A percentile compares a stretch with the other conserved stretches of the same genome.
Evolutionary conservation across 148 eudicot species (phyloP).

Genomic region (Camellia granthamiana): DNA sequence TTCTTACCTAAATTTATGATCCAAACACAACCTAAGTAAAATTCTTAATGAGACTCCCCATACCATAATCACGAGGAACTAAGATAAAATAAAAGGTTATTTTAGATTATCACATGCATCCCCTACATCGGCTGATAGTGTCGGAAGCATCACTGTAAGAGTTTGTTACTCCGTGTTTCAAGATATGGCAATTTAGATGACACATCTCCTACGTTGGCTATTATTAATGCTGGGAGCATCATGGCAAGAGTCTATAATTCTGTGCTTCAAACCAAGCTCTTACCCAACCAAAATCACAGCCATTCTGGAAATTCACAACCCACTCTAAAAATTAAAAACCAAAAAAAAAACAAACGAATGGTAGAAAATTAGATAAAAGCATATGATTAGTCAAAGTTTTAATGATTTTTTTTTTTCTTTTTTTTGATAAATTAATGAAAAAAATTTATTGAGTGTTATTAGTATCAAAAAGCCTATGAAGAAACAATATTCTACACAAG

Average conservation of each 20-base stretch:
- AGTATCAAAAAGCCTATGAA: neutral
- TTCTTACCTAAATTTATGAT: no score
- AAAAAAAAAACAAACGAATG: no score
- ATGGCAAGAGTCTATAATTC: neutral
- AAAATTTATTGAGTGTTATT: neutral
- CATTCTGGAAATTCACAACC: neutral
- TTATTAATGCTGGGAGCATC: neutral
- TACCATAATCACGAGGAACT: neutral
- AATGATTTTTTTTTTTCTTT: no score
- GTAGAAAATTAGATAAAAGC: neutral
- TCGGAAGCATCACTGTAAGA: no score
- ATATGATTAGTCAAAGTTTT: neutral
- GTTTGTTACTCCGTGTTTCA: no score
- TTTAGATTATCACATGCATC: no score
- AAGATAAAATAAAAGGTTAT: no score
- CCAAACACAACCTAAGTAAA: no score
- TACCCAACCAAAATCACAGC: neutral
- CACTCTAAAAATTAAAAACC: neutral
- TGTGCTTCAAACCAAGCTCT: neutral
- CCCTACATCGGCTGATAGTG: no score
- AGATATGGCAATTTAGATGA: neutral
- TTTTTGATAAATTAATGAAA: no score
- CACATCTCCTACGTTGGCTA: neutral
- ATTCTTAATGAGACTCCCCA: neutral
- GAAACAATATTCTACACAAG: neutral